Evolutionary conservation across 1,139 yeast genomes (phyloP).

Genomic region (Geotrichum carabidarum): DNA sequence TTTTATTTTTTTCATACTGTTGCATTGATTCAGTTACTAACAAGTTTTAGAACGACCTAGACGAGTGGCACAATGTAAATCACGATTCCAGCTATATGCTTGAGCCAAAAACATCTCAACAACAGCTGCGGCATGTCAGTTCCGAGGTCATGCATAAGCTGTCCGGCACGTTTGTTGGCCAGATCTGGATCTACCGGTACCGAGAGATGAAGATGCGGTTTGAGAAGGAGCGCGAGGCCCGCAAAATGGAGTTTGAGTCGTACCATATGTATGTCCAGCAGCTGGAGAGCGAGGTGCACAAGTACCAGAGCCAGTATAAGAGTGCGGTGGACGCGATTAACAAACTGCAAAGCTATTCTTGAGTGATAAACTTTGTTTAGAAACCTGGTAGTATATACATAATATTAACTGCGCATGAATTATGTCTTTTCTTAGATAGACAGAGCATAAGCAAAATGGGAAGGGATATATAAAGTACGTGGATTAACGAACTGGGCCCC

Average conservation of each 20-base stretch:
- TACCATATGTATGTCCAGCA: slow-evolving; percentile 21
- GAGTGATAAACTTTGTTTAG: neutral
- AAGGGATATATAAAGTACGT: too few relatives aligned
- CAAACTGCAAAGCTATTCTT: slow-evolving; percentile 3
- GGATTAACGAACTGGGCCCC: too few relatives aligned
- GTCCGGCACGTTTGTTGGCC: slow-evolving; percentile 14
- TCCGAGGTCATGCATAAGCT: slow-evolving; percentile 8
- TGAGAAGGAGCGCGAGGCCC: slow-evolving; percentile 24
- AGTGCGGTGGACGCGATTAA: slow-evolving; percentile 11
- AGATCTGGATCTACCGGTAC: slow-evolving; percentile 19
- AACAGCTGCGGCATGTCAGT: slow-evolving; percentile 3
- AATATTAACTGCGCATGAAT: neutral
- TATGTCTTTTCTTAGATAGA: too few relatives aligned
- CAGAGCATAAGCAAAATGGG: too few relatives aligned
- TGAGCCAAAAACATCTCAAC: neutral
- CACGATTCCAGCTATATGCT: neutral
- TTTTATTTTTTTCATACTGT: neutral
- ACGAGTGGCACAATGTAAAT: neutral
- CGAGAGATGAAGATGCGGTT: slow-evolving; percentile 26
- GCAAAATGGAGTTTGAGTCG: slow-evolving; percentile 23
- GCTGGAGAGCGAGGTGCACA: slow-evolving; percentile 21
- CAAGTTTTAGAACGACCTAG: neutral
- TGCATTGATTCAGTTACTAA: too few relatives aligned
- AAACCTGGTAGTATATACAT: neutral
- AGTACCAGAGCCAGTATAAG: slow-evolving; percentile 10